Percentiles rank a stretch among this genome's conserved stretches.
Conservation (phyloP, 129 eudicot genomes). For the Apium graveolens region DNA sequence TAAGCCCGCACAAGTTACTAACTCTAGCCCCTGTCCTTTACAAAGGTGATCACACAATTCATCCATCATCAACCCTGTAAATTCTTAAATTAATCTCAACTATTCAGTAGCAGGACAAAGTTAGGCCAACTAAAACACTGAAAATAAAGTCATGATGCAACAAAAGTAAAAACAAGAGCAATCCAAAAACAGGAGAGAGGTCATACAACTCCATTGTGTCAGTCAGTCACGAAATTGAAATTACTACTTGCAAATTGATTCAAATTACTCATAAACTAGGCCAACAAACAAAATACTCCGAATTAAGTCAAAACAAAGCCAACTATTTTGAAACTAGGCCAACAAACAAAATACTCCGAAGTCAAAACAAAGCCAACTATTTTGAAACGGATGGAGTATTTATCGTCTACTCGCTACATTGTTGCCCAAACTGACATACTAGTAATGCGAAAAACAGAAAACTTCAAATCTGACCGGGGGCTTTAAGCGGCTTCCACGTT, state of each 20-base stretch:
- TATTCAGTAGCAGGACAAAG: not conserved
- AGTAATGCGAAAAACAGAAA: not conserved
- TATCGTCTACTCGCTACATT: not conserved
- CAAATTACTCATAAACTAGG: not conserved
- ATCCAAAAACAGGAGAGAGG: not conserved
- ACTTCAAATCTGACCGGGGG: constrained; percentile 17
- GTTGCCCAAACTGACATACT: no score
- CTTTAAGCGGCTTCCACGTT: constrained; percentile 42
- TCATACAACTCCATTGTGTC: not conserved
- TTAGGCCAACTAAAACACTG: not conserved
- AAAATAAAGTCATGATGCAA: not conserved
- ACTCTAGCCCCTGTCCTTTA: no score
- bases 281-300: not conserved
- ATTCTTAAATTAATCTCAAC: no score
- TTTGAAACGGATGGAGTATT: no score
- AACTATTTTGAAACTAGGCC: not conserved
- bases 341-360: not conserved
- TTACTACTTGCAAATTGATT: not conserved
- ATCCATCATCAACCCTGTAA: no score
- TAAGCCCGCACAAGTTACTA: no score
- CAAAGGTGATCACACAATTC: no score
- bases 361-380: no score
- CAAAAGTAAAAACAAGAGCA: no score
- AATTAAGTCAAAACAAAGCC: no score
- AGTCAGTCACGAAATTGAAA: not conserved